These are phyloP conservation scores for Tuber calosporum DNA, from an alignment of 495 filamentous ascomycete species.

Conservation along the genomic window DNA sequence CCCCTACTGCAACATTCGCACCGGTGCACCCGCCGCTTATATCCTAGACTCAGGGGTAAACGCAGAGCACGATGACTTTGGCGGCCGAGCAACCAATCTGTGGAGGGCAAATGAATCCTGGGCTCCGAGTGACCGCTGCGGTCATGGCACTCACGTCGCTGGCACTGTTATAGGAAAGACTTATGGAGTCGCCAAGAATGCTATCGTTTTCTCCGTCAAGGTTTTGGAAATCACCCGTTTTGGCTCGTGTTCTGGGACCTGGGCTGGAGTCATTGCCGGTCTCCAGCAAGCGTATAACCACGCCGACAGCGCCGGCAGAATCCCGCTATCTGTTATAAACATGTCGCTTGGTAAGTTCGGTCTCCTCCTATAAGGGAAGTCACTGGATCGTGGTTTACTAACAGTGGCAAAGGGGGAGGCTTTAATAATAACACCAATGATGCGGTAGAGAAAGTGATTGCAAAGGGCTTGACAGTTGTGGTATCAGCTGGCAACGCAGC, in stretches of 20 bases:
- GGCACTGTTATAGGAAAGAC: constrained; percentile 58
- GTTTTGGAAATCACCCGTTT: constrained; percentile 50
- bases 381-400: constrained; percentile 46
- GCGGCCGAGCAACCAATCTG: constrained; percentile 9
- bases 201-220: constrained; percentile 57
- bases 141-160: constrained; percentile 64
- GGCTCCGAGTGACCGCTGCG: constrained; percentile 26
- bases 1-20: not conserved
- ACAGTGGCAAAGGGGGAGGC: not conserved
- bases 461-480: constrained; percentile 51
- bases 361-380: constrained; percentile 43
- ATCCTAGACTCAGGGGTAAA: constrained; percentile 25
- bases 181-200: constrained; percentile 60
- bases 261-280: constrained; percentile 54
- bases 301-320: constrained; percentile 44
- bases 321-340: constrained; percentile 42
- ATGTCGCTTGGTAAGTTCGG: constrained; percentile 29
- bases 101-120: constrained; percentile 7
- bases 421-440: constrained; percentile 46
- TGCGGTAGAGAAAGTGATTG: constrained; percentile 50
- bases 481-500: constrained; percentile 57
- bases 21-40: constrained; percentile 13
- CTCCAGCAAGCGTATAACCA: constrained; percentile 54
- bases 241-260: constrained; percentile 45
- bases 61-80: constrained; percentile 17